These are phyloP conservation scores for Ustilago trichophora DNA, from an alignment of 1,284 basidiomycete species.

Conservation along the genomic window DNA sequence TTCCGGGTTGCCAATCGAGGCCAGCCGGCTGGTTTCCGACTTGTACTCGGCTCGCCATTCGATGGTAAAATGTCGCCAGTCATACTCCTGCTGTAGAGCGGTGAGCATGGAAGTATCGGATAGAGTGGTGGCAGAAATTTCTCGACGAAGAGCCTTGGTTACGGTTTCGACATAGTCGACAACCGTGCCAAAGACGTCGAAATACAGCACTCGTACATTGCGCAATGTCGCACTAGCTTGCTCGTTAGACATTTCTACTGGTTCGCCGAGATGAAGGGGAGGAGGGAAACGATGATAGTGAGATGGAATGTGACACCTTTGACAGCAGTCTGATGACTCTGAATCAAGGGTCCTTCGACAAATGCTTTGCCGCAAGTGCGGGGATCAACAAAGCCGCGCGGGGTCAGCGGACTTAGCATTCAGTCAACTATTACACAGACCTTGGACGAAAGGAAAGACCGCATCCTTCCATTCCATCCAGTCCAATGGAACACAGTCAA, in stretches of 20 bases:
- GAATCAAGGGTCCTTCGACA: no score
- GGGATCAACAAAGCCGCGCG: not conserved
- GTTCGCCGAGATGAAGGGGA: no score
- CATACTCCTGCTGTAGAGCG: constrained; percentile 18
- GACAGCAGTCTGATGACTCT: no score
- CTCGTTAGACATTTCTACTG: no score
- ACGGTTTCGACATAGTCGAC: constrained; percentile 35
- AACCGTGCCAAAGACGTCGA: constrained; percentile 42
- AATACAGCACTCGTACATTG: constrained; percentile 21
- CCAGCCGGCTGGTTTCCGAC: constrained; percentile 16
- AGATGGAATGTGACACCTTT: no score
- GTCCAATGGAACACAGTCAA: no score
- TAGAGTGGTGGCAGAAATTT: constrained; percentile 6
- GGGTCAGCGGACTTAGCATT: not conserved
- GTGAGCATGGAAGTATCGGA: not conserved
- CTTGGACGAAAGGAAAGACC: no score
- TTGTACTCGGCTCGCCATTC: constrained; percentile 29
- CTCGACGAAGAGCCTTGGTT: constrained; percentile 17
- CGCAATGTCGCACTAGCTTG: not conserved
- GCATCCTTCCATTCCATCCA: no score
- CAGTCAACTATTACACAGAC: no score
- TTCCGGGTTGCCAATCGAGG: constrained; percentile 24
- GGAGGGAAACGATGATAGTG: no score
- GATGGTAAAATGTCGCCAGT: constrained; percentile 33
- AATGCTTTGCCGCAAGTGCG: not conserved